A percentile compares a stretch with the other conserved stretches of the same genome.
Conservation (phyloP, 768 basidiomycete species). For the Russula abietina region DNA sequence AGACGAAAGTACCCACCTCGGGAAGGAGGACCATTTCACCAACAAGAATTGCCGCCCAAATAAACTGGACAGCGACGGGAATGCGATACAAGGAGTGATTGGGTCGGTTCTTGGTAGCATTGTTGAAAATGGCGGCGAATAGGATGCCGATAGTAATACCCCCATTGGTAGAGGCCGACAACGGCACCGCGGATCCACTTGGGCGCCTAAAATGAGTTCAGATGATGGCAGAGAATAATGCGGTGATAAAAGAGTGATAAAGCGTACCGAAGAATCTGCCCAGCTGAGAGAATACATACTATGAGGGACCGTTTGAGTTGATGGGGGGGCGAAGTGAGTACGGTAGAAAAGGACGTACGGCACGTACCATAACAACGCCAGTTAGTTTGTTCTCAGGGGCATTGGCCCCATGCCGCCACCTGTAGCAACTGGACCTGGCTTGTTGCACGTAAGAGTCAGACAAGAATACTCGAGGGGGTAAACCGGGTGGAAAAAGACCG, state of each 20-base stretch:
- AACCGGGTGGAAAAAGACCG: not conserved
- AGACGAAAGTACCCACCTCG: slow-evolving; percentile 31
- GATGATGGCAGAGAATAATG: slow-evolving; percentile 4
- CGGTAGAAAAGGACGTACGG: not conserved
- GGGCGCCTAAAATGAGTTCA: slow-evolving; percentile 37
- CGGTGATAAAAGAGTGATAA: slow-evolving; percentile 12
- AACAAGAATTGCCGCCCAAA: too few relatives aligned
- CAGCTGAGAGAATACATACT: slow-evolving; percentile 68
- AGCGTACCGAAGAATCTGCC: slow-evolving; percentile 70
- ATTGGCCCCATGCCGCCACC: slow-evolving; percentile 23
- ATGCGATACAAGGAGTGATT: too few relatives aligned
- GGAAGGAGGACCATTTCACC: slow-evolving; percentile 71
- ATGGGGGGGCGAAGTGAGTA: slow-evolving; percentile 11
- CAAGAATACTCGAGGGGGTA: not conserved
- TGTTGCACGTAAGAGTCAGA: slow-evolving; percentile 6
- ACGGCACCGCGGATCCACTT: slow-evolving; percentile 54
- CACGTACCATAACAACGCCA: slow-evolving; percentile 35
- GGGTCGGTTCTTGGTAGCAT: too few relatives aligned
- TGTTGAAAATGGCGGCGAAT: slow-evolving; percentile 66
- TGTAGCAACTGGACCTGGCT: slow-evolving; percentile 22
- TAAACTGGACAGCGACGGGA: too few relatives aligned
- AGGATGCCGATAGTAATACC: slow-evolving; percentile 69
- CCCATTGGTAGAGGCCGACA: slow-evolving; percentile 65
- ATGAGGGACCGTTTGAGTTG: slow-evolving; percentile 46
- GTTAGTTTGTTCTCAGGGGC: slow-evolving; percentile 26